Base-by-base conservation (phyloP, 2,329 filamentous ascomycete genomes). In the Arthrinium phaeospermum region DNA sequence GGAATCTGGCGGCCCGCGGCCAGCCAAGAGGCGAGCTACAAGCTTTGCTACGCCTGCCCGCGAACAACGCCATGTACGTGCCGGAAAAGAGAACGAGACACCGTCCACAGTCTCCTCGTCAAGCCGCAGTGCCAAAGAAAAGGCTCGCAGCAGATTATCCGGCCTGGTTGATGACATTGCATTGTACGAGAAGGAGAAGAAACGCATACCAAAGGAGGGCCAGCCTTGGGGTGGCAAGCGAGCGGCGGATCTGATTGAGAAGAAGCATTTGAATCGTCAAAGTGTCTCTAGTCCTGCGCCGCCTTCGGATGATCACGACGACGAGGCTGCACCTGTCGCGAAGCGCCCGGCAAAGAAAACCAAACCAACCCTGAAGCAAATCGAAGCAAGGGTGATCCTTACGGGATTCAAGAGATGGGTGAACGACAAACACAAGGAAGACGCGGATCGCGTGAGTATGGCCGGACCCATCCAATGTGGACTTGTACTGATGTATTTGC, bases 101-200 rank as follows among this genome's bases (percentile, higher is more conserved):
- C 95, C 95, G 0, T 91, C 91, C 0, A 87, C 84, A 1, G 76
- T 84, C 49, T 89, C 92, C 3, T 93, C 91, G 1, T 91, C 92
- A 37, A 94, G 93, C 75, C 92, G 96, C 71, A 96, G 94, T 77
- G 96, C 96, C 19, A 99, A 98, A 81, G 91, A 93, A 53, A 92
- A 93, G 78, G 96, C 96, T 16, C 84, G 92, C n/a, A 90, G 91
- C 46, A 91, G 90, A 75, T 84, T 98, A 10, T 94, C 96, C 71
- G 89, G 90, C 47, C 86, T 96, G 72, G 95, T 94, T 0, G 89
- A 92, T 0, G 96, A 99, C 79, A 95, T 98, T 78, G 92, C 92
- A 2, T 85, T 97, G 45, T 99, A 96, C 78, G 93, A 98, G 79
- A 98, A 96, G 80, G 96, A 99, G 83, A 94, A 90, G 85, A 98